Base-by-base conservation (phyloP, 805 yeast genomes). In the Lachancea meyersii region DNA sequence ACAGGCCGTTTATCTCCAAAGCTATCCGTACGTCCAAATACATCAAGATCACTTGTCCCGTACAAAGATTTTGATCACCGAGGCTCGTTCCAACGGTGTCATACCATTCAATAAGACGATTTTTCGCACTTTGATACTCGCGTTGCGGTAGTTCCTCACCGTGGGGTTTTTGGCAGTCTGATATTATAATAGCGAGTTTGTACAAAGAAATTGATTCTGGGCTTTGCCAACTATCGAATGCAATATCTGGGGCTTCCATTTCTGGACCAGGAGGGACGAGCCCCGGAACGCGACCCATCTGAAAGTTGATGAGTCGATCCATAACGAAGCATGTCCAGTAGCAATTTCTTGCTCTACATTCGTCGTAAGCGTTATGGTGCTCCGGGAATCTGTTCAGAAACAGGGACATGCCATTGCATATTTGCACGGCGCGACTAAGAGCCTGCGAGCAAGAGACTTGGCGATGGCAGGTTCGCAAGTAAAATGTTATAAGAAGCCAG, bases 321-420 rank as follows among this genome's bases (percentile, higher is more conserved):
- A 75, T 63, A 1, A 75, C 68, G 50, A 71, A 79, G 5, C 73
- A 74, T 17, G 70, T 48, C 78, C 80, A 78, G 53, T 75, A 79
- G 1, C 78, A 68, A 38, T 82, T 63, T 49, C 64, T 64, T 1
- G 76, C 70, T 51, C 78, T 77, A 10, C 68, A 44, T 16, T 50
- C 54, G 47, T 76, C 80, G 53, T 48, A 67, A 37, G 34, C 55
- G 31, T 47, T 22, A 31, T 56, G 57, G 3, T 41, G 35, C 33
- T 45, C 44, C 2, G 66, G 67, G 14, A 57, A 50, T 26, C 52
- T 34, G 32, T 63, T 61, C 35, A 63, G 46, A 43, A 67, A 64
- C 27, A 73, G 45, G 5, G 72, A 66, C 76, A 73, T 69, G 1
- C 73, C 73, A 38, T 67, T 63, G 35, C 63, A 53, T 68, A 73